Conservation (phyloP, 176 grass and related monocot species). For the Alloteropsis semialata region DNA sequence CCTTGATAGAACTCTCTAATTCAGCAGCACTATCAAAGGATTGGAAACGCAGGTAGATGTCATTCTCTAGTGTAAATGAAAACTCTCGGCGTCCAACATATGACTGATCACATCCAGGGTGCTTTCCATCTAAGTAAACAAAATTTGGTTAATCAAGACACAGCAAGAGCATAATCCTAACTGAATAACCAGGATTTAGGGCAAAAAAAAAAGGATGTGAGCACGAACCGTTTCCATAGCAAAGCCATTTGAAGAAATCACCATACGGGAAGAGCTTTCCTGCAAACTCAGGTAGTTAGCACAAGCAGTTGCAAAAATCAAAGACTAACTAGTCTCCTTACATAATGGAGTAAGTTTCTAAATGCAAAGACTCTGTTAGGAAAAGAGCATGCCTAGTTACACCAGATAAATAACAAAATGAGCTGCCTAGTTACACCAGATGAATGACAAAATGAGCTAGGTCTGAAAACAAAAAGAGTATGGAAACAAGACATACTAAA, state of each 20-base stretch:
- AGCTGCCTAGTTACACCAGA: no score
- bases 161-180: neutral
- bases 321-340: neutral
- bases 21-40: conserved; percentile 73
- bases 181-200: neutral
- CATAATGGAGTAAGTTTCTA: neutral
- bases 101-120: conserved; percentile 80
- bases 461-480: neutral
- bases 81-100: conserved; percentile 83
- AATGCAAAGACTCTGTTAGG: neutral
- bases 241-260: conserved; percentile 89
- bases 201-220: no score
- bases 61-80: conserved; percentile 89
- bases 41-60: conserved; percentile 85
- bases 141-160: neutral
- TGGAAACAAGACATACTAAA: neutral
- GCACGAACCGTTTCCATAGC: conserved; percentile 82
- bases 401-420: no score
- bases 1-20: conserved; percentile 76
- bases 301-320: neutral
- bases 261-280: conserved; percentile 78
- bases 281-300: conserved; percentile 31
- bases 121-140: conserved; percentile 70
- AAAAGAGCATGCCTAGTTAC: neutral
- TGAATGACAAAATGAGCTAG: neutral